Percentiles rank a stretch among this genome's conserved stretches.
Evolutionary conservation across 352 stramenopile species (phyloP).

Genomic region (Hyphochytrium catenoides): DNA sequence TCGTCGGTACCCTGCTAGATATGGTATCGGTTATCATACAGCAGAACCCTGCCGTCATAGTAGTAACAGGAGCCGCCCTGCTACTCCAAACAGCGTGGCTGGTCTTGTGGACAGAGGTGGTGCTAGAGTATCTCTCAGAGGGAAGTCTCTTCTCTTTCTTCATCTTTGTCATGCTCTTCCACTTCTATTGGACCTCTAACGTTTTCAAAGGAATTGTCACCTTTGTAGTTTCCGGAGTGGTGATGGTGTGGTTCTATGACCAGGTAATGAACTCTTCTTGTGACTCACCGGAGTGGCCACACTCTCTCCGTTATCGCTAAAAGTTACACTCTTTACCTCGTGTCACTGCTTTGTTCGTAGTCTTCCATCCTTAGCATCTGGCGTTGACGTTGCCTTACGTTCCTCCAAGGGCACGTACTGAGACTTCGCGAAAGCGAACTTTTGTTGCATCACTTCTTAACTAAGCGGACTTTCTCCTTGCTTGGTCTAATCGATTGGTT

Average conservation of each 20-base stretch:
- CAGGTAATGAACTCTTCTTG: too few relatives aligned
- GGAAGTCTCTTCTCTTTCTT: constrained; percentile 28
- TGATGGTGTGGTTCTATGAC: constrained; percentile 60
- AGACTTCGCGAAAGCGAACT: too few relatives aligned
- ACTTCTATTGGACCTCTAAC: constrained; percentile 67
- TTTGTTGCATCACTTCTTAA: too few relatives aligned
- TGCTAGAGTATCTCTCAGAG: constrained; percentile 28
- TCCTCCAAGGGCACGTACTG: too few relatives aligned
- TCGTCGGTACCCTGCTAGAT: constrained; percentile 52
- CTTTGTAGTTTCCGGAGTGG: constrained; percentile 39
- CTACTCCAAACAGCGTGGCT: constrained; percentile 42
- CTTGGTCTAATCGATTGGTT: too few relatives aligned
- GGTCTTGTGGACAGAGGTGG: constrained; percentile 42
- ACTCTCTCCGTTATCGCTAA: too few relatives aligned
- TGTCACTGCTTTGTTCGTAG: too few relatives aligned
- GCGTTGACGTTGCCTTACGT: too few relatives aligned
- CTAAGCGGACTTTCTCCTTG: too few relatives aligned
- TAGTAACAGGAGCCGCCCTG: constrained; percentile 21
- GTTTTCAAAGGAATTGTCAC: constrained; percentile 56
- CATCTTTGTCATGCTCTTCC: constrained; percentile 41
- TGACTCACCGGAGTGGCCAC: too few relatives aligned
- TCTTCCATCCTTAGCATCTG: too few relatives aligned
- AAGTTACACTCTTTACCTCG: too few relatives aligned
- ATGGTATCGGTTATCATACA: constrained; percentile 37
- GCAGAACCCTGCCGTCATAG: constrained; percentile 23